Evolutionary conservation across 139 green algal species (phyloP).

Genomic region (Picochlorum sp.): DNA sequence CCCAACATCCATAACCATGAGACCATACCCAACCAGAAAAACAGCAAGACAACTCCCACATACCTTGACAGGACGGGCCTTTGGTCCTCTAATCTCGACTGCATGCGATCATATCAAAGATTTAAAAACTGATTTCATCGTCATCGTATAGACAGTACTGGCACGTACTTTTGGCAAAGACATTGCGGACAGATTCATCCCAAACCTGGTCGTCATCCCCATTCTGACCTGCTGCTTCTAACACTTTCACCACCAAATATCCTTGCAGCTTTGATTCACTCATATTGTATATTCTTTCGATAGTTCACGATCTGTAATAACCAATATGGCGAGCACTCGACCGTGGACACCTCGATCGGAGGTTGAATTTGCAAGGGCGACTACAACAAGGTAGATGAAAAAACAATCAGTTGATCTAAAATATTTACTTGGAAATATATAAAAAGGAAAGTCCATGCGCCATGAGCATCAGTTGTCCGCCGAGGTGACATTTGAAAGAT

Average conservation of each 20-base stretch:
- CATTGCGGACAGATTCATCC: slow-evolving; percentile 54
- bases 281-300: slow-evolving; percentile 4
- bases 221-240: slow-evolving; percentile 54
- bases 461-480: too few species aligned
- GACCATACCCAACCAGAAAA: neutral
- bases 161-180: slow-evolving; percentile 58
- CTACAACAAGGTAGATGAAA: slow-evolving; percentile 24
- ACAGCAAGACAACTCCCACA: neutral
- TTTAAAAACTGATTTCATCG: slow-evolving; percentile 1
- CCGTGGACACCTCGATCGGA: slow-evolving; percentile 12
- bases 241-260: slow-evolving; percentile 46
- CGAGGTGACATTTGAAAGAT: too few species aligned
- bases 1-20: neutral
- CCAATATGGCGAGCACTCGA: slow-evolving; percentile 19
- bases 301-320: slow-evolving; percentile 1
- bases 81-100: slow-evolving; percentile 69
- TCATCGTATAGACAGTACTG: neutral
- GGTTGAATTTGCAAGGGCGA: slow-evolving; percentile 16
- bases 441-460: too few species aligned
- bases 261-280: slow-evolving; percentile 25
- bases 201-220: slow-evolving; percentile 55
- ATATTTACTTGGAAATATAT: too few species aligned
- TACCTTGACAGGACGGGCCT: slow-evolving; percentile 60
- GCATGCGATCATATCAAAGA: slow-evolving; percentile 12
- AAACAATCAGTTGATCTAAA: slow-evolving; percentile 11